Base-by-base conservation (phyloP, 2,329 filamentous ascomycete genomes). In the Ophiognomonia clavigignenti-juglandacearum region DNA sequence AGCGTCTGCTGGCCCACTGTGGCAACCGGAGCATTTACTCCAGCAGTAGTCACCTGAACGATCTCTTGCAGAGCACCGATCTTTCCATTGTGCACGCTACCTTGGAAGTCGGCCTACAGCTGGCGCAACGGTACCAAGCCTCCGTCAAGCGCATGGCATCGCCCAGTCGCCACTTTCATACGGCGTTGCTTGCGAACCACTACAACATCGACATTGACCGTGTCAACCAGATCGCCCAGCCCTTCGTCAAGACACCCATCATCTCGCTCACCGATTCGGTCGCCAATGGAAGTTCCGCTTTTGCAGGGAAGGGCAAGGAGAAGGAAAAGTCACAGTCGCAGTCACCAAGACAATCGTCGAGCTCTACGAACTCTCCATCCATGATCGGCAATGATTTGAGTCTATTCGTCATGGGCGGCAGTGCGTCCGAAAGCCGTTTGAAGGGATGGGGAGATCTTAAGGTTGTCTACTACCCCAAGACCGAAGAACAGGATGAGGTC, bases 21-120 rank as follows among this genome's bases (percentile, higher is more conserved):
- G 93, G 92, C 50, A 98, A 98, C 62, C 79, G 95, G 57, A 96
- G 91, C 69, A 83, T 98, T 58, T 98, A 97, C 65, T 88, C 86
- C 51, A 98, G 93, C 72, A 97, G 92, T 64, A 77, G 85, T 55
- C 88, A 95, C 58, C 72, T 98, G 52, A 93, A 92, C 62, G 85
- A 91, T 61, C 77, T 98, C 34, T 78, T 98, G 50, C 88, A 96
- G 65, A 92, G 87, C 37, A 92, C 88, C 3, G 91, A 86, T 20
- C 75, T 92, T 48, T 80, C 83, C 23, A 76, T 98, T 40, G 75
- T 98, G 45, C 82, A 86, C 60, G 78, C 79, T 24, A 86, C 89
- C 8, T 77, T 98, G 35, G 83, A 87, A 53, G 80, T 98, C 51
- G 84, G 85, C 24, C 83, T 92, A 34, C 87, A 92, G 62, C 75